Evolutionary conservation across 2,329 filamentous ascomycete species (phyloP).

Genomic region (Pseudogymnoascus sp.): DNA sequence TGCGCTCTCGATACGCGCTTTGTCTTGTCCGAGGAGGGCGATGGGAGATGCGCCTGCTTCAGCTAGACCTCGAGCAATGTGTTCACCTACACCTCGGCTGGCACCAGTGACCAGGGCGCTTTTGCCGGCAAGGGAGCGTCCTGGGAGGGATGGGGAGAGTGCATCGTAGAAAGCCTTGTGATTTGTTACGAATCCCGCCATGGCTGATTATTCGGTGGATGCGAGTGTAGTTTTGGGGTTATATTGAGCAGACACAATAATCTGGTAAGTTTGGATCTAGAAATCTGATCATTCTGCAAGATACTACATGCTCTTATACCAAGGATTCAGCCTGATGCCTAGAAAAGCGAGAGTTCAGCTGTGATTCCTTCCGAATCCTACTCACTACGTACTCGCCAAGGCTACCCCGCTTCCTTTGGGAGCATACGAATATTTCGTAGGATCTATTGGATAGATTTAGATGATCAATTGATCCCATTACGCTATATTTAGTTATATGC

Average conservation of each 20-base stretch:
- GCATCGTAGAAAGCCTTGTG: conserved; percentile 14
- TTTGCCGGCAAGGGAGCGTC: conserved; percentile 32
- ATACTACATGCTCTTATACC: background rate
- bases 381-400: background rate
- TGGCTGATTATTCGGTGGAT: background rate
- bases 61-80: conserved; percentile 35
- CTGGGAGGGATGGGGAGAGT: conserved; percentile 25
- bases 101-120: conserved; percentile 39
- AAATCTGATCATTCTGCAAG: background rate
- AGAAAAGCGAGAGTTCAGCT: background rate
- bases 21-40: background rate
- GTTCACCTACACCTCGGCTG: conserved; percentile 35
- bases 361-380: background rate
- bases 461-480: background rate
- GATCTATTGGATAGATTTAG: background rate
- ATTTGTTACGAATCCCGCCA: background rate
- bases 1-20: background rate
- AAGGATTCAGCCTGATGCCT: background rate
- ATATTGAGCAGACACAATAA: background rate
- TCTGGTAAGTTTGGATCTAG: background rate
- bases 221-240: background rate
- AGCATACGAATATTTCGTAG: background rate
- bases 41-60: conserved; percentile 32
- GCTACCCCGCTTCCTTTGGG: background rate
- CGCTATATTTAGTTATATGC: background rate